Conservation (phyloP, 192 early-diverging fungal species). For the Coemansia sp. region DNA sequence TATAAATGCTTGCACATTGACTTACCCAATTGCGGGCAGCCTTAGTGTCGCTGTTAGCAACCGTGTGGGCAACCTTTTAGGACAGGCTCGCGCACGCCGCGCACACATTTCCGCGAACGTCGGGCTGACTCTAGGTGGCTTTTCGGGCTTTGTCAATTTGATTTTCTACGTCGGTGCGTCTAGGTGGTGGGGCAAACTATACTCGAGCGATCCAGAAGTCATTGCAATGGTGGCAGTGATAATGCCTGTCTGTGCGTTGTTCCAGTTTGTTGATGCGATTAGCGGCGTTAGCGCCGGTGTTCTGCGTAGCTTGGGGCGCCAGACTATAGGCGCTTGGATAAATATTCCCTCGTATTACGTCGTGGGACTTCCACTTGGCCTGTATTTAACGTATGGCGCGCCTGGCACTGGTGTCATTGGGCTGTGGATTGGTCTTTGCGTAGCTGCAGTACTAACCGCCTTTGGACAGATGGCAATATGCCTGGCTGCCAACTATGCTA, state of each 20-base stretch:
- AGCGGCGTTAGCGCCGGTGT: constrained; percentile 65
- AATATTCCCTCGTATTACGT: constrained; percentile 61
- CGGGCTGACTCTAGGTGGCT: constrained; percentile 23
- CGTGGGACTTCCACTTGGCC: constrained; percentile 59
- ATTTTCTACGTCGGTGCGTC: constrained; percentile 22
- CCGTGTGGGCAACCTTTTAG: constrained; percentile 59
- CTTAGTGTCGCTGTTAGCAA: constrained; percentile 60
- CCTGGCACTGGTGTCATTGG: constrained; percentile 46
- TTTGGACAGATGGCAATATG: constrained; percentile 34
- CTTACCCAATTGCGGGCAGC: constrained; percentile 48
- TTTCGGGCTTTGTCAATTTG: constrained; percentile 20
- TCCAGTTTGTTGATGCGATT: constrained; percentile 66
- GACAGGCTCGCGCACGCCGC: constrained; percentile 41
- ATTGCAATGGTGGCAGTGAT: constrained; percentile 70
- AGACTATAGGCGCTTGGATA: constrained; percentile 56
- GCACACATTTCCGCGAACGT: constrained; percentile 37
- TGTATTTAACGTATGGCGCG: constrained; percentile 56
- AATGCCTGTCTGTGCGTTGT: constrained; percentile 78
- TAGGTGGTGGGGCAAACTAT: constrained; percentile 60
- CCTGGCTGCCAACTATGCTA: constrained; percentile 27
- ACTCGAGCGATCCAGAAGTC: constrained; percentile 72
- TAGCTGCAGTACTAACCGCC: constrained; percentile 35
- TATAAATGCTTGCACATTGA: constrained; percentile 58
- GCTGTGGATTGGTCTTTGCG: constrained; percentile 54
- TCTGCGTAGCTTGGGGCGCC: constrained; percentile 60